A percentile compares a stretch with the other conserved stretches of the same genome.
Evolutionary conservation across 768 basidiomycete genomes (phyloP).

Genomic region (Holtermanniella nyarrowii): DNA sequence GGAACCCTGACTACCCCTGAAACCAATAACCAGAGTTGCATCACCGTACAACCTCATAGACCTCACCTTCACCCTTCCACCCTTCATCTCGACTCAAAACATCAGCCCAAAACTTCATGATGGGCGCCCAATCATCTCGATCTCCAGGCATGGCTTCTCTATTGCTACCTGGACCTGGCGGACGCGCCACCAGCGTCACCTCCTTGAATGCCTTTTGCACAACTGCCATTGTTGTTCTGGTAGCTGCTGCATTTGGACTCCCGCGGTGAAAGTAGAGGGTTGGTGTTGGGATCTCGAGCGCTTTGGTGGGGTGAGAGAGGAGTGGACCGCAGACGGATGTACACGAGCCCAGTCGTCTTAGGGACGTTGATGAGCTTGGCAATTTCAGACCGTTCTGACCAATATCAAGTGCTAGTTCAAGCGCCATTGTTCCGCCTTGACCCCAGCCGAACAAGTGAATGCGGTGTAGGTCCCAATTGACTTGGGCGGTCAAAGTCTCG

Average conservation of each 20-base stretch:
- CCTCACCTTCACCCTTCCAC: slow-evolving; percentile 34
- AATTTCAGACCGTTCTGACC: slow-evolving; percentile 9
- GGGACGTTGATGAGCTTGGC: background rate
- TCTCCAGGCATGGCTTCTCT: slow-evolving; percentile 30
- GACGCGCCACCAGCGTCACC: slow-evolving; percentile 11
- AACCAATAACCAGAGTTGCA: background rate
- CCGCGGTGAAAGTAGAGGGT: slow-evolving; percentile 23
- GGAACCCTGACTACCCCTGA: too few species aligned
- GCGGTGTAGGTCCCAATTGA: slow-evolving; percentile 21
- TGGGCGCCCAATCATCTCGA: slow-evolving; percentile 28
- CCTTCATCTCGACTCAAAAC: slow-evolving; percentile 26
- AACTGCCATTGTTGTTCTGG: slow-evolving; percentile 4
- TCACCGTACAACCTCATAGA: slow-evolving; percentile 35
- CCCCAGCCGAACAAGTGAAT: slow-evolving; percentile 40
- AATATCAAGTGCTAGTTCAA: slow-evolving; percentile 25
- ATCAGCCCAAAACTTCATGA: slow-evolving; percentile 39
- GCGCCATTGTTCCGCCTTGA: slow-evolving; percentile 31
- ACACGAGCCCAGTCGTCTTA: slow-evolving; percentile 18
- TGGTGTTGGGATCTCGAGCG: slow-evolving; percentile 17
- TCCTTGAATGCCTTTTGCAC: slow-evolving; percentile 19
- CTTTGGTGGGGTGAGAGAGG: slow-evolving; percentile 18
- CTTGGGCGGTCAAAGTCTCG: slow-evolving; percentile 11
- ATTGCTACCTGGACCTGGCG: slow-evolving; percentile 5
- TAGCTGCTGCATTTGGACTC: slow-evolving; percentile 6
- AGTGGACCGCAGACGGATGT: slow-evolving; percentile 25